Conservation (phyloP, 495 filamentous ascomycete genomes). For the Cudoniella acicularis region DNA sequence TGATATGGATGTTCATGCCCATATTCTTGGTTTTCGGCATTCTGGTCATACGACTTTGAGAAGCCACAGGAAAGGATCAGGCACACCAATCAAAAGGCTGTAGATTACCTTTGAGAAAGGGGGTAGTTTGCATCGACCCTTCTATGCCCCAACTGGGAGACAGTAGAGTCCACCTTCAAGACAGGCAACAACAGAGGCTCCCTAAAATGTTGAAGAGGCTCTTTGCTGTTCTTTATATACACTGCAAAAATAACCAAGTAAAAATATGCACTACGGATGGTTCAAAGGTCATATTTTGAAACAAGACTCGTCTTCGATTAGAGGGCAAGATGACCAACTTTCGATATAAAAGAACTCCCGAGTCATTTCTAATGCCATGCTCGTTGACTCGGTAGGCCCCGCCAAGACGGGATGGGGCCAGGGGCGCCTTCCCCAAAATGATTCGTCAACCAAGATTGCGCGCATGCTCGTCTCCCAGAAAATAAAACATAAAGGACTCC, state of each 20-base stretch:
- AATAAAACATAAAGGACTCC: not conserved
- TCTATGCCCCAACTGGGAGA: not conserved
- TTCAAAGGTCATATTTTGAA: too few relatives aligned
- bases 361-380: not conserved
- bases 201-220: too few relatives aligned
- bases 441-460: constrained; percentile 5
- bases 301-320: too few relatives aligned
- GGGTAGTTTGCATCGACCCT: not conserved
- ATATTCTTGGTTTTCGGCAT: not conserved
- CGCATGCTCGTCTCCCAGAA: constrained; percentile 1
- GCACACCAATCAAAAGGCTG: not conserved
- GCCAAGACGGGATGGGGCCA: too few relatives aligned
- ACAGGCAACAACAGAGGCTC: too few relatives aligned
- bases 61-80: not conserved
- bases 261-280: too few relatives aligned
- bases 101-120: not conserved
- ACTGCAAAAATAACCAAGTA: too few relatives aligned
- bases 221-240: too few relatives aligned
- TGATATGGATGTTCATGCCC: not conserved
- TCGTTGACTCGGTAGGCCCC: not conserved
- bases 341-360: too few relatives aligned
- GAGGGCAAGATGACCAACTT: not conserved
- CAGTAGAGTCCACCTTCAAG: too few relatives aligned
- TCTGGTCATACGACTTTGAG: not conserved
- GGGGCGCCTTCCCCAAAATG: too few relatives aligned